Conservation (phyloP, 2,329 filamentous ascomycete genomes). For the Podosphaera xanthii region DNA sequence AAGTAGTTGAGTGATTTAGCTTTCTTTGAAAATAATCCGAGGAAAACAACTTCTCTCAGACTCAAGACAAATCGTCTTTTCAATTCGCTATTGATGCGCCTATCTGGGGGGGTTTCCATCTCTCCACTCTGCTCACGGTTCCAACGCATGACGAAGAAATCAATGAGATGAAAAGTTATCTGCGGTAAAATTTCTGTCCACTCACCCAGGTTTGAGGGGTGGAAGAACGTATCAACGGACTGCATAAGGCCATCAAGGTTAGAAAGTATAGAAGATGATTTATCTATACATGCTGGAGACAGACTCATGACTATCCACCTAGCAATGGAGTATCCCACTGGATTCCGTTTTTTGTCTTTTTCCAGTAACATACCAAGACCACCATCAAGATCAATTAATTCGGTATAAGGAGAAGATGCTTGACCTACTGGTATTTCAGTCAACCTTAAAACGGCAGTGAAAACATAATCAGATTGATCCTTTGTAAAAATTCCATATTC, state of each 20-base stretch:
- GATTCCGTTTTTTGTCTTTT: slow-evolving; percentile 82
- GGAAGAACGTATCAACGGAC: slow-evolving; percentile 94
- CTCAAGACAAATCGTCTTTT: slow-evolving; percentile 78
- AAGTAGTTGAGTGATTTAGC: slow-evolving; percentile 79
- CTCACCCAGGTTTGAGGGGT: slow-evolving; percentile 79
- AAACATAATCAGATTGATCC: slow-evolving; percentile 79
- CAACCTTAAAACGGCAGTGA: slow-evolving; percentile 70
- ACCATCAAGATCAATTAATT: slow-evolving; percentile 54
- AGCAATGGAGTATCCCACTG: slow-evolving; percentile 74
- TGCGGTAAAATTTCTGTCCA: slow-evolving; percentile 87
- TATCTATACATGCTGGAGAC: slow-evolving; percentile 58
- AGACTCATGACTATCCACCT: slow-evolving; percentile 84
- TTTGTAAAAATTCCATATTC: slow-evolving; percentile 79
- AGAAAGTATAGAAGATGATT: slow-evolving; percentile 57
- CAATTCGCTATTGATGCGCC: slow-evolving; percentile 56
- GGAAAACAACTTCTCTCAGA: slow-evolving; percentile 81
- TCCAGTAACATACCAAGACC: slow-evolving; percentile 74
- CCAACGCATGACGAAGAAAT: slow-evolving; percentile 95
- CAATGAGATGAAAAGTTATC: slow-evolving; percentile 74
- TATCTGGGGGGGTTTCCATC: slow-evolving; percentile 60
- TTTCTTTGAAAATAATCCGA: slow-evolving; percentile 96
- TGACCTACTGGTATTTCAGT: slow-evolving; percentile 94
- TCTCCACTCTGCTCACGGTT: slow-evolving; percentile 87
- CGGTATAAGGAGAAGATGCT: slow-evolving; percentile 75
- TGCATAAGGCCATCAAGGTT: slow-evolving; percentile 81